These are phyloP conservation scores for Auricularia sp. DNA, from an alignment of 768 basidiomycete species.

Conservation along the genomic window DNA sequence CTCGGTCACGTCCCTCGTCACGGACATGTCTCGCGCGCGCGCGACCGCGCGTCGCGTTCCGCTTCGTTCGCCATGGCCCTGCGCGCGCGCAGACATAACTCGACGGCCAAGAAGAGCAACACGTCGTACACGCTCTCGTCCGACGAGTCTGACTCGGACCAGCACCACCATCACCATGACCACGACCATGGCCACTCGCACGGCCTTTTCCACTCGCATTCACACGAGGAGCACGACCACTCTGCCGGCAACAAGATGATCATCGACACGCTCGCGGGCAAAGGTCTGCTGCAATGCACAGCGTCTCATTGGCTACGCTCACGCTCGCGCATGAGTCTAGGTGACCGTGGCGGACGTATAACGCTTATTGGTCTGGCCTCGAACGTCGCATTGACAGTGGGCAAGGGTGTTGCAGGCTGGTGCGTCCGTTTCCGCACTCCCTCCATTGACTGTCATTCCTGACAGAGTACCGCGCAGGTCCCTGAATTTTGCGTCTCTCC, in stretches of 20 bases:
- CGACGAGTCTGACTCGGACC: constrained; percentile 6
- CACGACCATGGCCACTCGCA: constrained; percentile 44
- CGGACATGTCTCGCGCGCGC: no score
- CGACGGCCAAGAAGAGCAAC: neutral
- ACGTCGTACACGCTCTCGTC: neutral
- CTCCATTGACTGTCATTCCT: neutral
- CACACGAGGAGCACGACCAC: constrained; percentile 49
- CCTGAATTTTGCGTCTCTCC: constrained; percentile 75
- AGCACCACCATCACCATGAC: constrained; percentile 19
- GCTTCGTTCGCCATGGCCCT: neutral
- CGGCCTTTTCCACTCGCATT: constrained; percentile 57
- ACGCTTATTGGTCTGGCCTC: constrained; percentile 76
- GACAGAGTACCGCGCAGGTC: constrained; percentile 11
- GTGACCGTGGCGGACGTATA: constrained; percentile 72
- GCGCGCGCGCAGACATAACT: neutral
- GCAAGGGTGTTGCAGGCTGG: constrained; percentile 85
- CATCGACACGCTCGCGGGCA: constrained; percentile 54
- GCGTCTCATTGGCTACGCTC: neutral
- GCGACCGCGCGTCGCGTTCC: neutral
- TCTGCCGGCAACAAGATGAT: constrained; percentile 55
- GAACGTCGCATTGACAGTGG: constrained; percentile 70
- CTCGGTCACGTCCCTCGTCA: no score
- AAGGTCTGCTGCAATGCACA: constrained; percentile 33
- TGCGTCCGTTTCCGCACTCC: constrained; percentile 30
- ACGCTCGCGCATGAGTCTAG: constrained; percentile 26